phyloP scores from a whole-genome alignment of 2,329 filamentous ascomycete species.

The Colletotrichum sp. region DNA sequence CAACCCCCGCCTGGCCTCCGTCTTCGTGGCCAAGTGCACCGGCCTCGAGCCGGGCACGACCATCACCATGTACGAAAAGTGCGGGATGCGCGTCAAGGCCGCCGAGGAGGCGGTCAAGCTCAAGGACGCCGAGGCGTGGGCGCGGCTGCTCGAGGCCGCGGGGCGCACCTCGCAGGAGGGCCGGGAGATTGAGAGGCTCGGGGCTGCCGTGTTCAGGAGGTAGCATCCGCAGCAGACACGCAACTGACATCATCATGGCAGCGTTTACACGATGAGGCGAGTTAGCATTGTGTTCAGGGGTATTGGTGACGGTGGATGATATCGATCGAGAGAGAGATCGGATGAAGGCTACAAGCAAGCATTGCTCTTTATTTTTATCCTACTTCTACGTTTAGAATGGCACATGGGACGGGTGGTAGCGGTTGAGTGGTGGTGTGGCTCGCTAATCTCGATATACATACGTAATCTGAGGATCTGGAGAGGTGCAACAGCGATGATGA shows the following conservation, averaged over 20 bases:
- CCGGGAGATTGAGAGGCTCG: slow-evolving; percentile 82
- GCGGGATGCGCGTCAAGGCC: slow-evolving; percentile 85
- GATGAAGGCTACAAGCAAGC: neutral
- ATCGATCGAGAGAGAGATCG: neutral
- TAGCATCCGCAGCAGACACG: too few relatives aligned
- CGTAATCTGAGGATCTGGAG: neutral
- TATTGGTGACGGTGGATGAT: neutral
- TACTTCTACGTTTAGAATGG: neutral
- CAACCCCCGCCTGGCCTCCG: slow-evolving; percentile 82
- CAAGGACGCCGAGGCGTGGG: slow-evolving; percentile 79
- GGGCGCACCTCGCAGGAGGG: slow-evolving; percentile 69
- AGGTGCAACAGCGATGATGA: neutral
- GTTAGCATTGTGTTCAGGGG: neutral
- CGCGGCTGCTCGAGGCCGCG: slow-evolving; percentile 75
- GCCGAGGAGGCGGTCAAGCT: slow-evolving; percentile 88
- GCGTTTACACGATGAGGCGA: slow-evolving; percentile 25
- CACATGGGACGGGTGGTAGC: neutral
- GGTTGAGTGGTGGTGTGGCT: neutral
- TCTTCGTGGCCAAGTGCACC: slow-evolving; percentile 89
- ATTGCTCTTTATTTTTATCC: neutral
- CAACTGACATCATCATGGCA: too few relatives aligned
- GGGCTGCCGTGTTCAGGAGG: slow-evolving; percentile 62
- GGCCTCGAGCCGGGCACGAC: slow-evolving; percentile 70
- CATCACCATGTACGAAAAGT: slow-evolving; percentile 95
- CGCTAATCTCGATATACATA: neutral